A percentile compares a stretch with the other conserved stretches of the same genome.
Conservation (phyloP, 768 basidiomycete genomes). For the Dioszegia aurantiaca region DNA sequence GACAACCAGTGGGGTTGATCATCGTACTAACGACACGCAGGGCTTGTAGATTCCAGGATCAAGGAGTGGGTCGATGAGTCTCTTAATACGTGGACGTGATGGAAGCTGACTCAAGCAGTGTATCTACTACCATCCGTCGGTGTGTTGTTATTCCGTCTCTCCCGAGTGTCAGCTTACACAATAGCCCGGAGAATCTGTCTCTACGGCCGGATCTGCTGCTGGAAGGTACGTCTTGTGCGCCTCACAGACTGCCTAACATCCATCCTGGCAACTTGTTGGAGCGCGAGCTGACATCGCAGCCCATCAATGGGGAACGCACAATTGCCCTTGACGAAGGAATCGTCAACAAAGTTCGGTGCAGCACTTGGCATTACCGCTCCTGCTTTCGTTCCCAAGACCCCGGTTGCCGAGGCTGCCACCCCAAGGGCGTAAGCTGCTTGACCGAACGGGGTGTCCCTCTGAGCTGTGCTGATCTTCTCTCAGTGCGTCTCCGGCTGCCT, state of each 20-base stretch:
- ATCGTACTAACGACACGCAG: slow-evolving; percentile 18
- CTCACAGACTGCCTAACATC: too few species aligned
- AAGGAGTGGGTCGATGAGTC: slow-evolving; percentile 35
- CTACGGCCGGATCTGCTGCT: neutral
- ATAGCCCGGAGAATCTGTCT: slow-evolving; percentile 27
- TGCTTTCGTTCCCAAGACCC: slow-evolving; percentile 46
- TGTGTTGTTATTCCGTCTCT: slow-evolving; percentile 23
- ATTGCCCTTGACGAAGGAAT: slow-evolving; percentile 6
- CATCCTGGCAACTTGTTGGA: too few species aligned
- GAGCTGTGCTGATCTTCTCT: neutral
- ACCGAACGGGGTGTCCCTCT: too few species aligned
- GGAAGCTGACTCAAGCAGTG: slow-evolving; percentile 28
- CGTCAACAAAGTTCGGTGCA: slow-evolving; percentile 1
- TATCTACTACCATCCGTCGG: slow-evolving; percentile 44
- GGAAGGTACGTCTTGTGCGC: slow-evolving; percentile 22
- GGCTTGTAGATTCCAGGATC: slow-evolving; percentile 48
- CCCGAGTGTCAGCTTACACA: neutral
- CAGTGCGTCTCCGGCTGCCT: neutral
- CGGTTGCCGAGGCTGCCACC: slow-evolving; percentile 20
- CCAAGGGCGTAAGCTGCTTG: slow-evolving; percentile 30
- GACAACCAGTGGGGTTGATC: neutral
- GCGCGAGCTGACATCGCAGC: neutral
- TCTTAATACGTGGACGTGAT: slow-evolving; percentile 10
- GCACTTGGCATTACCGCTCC: slow-evolving; percentile 40
- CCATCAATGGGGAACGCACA: neutral